Conservation (phyloP, 2,329 filamentous ascomycete species). For the Neopestalotiopsis sp. region DNA sequence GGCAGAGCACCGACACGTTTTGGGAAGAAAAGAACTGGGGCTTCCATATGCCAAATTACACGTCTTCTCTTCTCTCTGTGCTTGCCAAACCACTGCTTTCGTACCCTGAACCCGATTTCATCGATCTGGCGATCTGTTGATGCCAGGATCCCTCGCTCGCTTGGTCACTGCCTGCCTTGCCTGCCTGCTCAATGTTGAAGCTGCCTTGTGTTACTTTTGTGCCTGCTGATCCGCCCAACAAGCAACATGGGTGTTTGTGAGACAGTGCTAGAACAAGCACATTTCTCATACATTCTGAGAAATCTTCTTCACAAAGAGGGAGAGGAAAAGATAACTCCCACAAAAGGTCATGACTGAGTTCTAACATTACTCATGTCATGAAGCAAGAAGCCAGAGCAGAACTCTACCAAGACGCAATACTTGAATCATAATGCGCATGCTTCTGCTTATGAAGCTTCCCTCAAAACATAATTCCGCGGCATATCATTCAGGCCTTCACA, state of each 20-base stretch:
- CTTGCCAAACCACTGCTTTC: not conserved
- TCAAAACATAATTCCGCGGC: too few species aligned
- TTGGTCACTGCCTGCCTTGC: not conserved
- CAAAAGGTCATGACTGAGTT: too few species aligned
- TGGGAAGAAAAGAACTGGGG: not conserved
- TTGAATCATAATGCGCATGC: too few species aligned
- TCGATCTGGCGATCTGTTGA: not conserved
- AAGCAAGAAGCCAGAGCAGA: too few species aligned
- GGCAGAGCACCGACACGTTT: not conserved
- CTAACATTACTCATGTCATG: too few species aligned
- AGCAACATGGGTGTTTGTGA: not conserved
- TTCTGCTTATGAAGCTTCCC: too few species aligned
- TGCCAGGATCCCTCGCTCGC: constrained; percentile 1
- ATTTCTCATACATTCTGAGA: not conserved
- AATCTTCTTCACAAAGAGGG: too few species aligned
- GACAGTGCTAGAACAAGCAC: not conserved
- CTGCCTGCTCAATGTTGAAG: not conserved
- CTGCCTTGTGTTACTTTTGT: not conserved
- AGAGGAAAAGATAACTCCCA: too few species aligned
- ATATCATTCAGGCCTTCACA: too few species aligned
- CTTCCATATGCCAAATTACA: not conserved
- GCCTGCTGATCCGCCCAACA: not conserved
- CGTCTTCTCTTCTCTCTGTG: too few species aligned
- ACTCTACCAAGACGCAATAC: too few species aligned
- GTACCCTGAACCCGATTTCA: not conserved